Evolutionary conservation across 2,329 filamentous ascomycete species (phyloP).

Genomic region (Clonostachys sp.): DNA sequence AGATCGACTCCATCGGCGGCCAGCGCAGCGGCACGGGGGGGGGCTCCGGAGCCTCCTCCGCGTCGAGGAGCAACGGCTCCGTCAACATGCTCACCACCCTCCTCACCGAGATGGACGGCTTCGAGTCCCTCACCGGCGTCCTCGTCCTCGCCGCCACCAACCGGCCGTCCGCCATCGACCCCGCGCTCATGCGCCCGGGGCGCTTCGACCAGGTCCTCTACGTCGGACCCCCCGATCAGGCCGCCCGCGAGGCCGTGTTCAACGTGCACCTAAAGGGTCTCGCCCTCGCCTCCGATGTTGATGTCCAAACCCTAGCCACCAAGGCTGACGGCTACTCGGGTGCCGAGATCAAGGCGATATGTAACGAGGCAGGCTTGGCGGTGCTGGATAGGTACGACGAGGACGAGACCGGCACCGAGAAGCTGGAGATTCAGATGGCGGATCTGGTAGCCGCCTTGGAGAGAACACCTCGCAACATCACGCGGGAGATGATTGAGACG

Average conservation of each 20-base stretch:
- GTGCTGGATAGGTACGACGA: constrained; percentile 31
- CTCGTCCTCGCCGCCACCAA: constrained; percentile 90
- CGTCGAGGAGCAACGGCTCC: constrained; percentile 31
- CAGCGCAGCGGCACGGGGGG: constrained; percentile 41
- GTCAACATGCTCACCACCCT: constrained; percentile 86
- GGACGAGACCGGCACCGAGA: constrained; percentile 14
- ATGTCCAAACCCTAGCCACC: constrained; percentile 57
- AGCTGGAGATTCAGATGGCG: constrained; percentile 28
- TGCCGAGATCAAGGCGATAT: constrained; percentile 66
- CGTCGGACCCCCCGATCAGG: constrained; percentile 72
- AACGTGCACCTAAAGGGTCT: constrained; percentile 60
- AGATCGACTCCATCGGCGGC: constrained; percentile 81
- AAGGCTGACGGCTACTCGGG: constrained; percentile 76
- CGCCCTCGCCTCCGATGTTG: constrained; percentile 56
- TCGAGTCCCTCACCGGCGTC: constrained; percentile 78
- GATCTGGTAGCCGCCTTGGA: constrained; percentile 38
- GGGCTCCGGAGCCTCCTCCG: constrained; percentile 15
- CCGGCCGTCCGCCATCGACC: constrained; percentile 79
- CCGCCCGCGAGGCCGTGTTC: constrained; percentile 74
- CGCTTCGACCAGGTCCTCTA: constrained; percentile 83
- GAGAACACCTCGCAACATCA: constrained; percentile 52
- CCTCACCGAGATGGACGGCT: constrained; percentile 93
- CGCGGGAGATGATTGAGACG: constrained; percentile 48
- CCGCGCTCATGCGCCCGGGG: constrained; percentile 79
- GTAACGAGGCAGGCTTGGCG: constrained; percentile 35